Evolutionary conservation across 441 rosid genomes (phyloP).

Genomic region (Erodium trifolium): DNA sequence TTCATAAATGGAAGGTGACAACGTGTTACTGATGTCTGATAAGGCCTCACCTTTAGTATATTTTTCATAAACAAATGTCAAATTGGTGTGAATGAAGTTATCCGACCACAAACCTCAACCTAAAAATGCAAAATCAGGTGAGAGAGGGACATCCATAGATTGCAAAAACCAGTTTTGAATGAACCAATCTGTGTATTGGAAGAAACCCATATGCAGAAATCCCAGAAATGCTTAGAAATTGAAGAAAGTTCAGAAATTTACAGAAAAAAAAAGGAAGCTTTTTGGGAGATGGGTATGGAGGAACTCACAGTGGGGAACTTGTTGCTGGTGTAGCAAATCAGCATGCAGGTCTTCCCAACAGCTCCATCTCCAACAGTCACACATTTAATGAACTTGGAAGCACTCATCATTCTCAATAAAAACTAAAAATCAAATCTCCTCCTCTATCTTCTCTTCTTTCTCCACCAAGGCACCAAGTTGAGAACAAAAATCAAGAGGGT

Average conservation of each 20-base stretch:
- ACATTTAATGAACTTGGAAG: constrained; percentile 91
- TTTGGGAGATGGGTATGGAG: constrained; percentile 14
- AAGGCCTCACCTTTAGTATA: no score
- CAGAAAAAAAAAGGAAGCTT: background rate
- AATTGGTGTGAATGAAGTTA: no score
- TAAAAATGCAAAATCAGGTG: no score
- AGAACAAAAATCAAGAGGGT: background rate
- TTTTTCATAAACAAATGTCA: no score
- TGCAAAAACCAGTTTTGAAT: background rate
- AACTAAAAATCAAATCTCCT: background rate
- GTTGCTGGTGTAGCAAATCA: constrained; percentile 93
- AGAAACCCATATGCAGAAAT: background rate
- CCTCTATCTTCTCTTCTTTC: no score
- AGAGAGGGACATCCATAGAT: no score
- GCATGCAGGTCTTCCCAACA: constrained; percentile 98
- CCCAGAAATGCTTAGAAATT: background rate
- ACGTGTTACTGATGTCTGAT: no score
- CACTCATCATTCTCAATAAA: constrained; percentile 26
- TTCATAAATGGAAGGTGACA: no score
- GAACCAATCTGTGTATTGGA: background rate
- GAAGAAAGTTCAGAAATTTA: background rate
- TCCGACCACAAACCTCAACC: no score
- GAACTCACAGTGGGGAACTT: constrained; percentile 81
- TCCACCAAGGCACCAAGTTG: no score
- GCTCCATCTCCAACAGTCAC: constrained; percentile 99